A percentile compares a stretch with the other conserved stretches of the same genome.
Evolutionary conservation across 2,329 filamentous ascomycete genomes (phyloP).

Genomic region (Sclerotinia subarctica): DNA sequence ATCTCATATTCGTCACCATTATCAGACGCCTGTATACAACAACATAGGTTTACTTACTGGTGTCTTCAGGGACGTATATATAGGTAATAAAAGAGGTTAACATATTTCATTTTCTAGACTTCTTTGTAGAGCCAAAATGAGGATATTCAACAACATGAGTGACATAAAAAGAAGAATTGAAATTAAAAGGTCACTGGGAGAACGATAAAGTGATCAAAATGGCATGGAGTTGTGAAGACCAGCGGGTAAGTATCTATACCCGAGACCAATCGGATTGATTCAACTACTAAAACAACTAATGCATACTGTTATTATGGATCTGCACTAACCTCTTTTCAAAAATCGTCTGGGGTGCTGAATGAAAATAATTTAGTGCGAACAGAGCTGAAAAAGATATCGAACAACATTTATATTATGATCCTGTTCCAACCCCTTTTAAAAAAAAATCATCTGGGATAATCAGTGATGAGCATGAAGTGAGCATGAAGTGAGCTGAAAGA

Average conservation of each 20-base stretch:
- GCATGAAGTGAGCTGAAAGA: too few species aligned
- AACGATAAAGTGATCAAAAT: neutral
- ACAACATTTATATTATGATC: neutral
- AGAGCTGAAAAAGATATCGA: neutral
- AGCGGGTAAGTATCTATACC: neutral
- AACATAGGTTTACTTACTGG: too few species aligned
- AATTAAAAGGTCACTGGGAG: neutral
- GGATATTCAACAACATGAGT: too few species aligned
- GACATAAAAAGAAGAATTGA: too few species aligned
- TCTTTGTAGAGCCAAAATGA: too few species aligned
- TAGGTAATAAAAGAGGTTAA: too few species aligned
- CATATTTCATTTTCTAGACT: too few species aligned
- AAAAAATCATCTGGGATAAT: too few species aligned
- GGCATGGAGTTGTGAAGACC: neutral
- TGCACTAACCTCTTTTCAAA: neutral
- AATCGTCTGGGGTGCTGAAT: neutral
- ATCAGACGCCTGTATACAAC: too few species aligned
- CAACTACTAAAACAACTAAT: neutral
- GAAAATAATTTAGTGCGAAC: neutral
- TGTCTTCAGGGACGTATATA: too few species aligned
- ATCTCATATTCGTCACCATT: too few species aligned
- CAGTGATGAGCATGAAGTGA: too few species aligned
- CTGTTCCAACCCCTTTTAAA: neutral
- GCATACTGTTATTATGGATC: neutral
- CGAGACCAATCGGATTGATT: neutral